Base-by-base conservation (phyloP, 257 asterid genomes). In the Ajuga chamaepitys region DNA sequence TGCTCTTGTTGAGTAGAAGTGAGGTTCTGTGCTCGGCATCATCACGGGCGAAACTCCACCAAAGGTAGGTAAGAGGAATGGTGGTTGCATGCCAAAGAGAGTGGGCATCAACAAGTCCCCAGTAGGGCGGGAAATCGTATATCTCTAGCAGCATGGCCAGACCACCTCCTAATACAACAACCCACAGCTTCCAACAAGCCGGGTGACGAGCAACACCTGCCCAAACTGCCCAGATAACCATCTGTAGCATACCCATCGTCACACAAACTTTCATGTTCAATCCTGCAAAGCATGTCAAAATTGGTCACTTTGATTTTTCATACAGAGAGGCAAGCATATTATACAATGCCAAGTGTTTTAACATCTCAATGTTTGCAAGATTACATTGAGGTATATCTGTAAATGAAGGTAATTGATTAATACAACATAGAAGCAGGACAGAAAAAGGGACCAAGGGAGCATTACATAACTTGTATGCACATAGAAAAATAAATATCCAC, bases 31-130 rank as follows among this genome's bases (percentile, higher is more conserved):
- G 78, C 79, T 83, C 95, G 11, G 88, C 80, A 62, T 88, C 98
- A 32, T 85, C 95, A 77, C 83, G 69, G 24, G 74, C 82, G 42
- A 91, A 91, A 73, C 90, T 91, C 98, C 96, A 88, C 89, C 93
- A 83, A 1, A 88, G 73, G 71, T 80, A 88, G 51, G 91, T 77
- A 20, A 88, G 84, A 1, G 96, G 94, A 58, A 88, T 83, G 13
- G 89, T 80, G 32, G 91, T 80, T 72, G 92, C 98, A 17, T 86
- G 98, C 94, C 88, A 80, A 24, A 91, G 78, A 40, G 92, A 89
- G 68, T 86, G 96, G 71, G 98, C 94, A 53, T 91, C 98, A 0
- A 86, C 83, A 8, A 81, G 86, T 51, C 87, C 96, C 70, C 52
- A 21, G 57, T 70, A 82, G 0, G 98, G 96, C 38, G 98, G 95